Evolutionary conservation across 2,329 filamentous ascomycete genomes (phyloP).

Genomic region (Lachnellula subtilissima): DNA sequence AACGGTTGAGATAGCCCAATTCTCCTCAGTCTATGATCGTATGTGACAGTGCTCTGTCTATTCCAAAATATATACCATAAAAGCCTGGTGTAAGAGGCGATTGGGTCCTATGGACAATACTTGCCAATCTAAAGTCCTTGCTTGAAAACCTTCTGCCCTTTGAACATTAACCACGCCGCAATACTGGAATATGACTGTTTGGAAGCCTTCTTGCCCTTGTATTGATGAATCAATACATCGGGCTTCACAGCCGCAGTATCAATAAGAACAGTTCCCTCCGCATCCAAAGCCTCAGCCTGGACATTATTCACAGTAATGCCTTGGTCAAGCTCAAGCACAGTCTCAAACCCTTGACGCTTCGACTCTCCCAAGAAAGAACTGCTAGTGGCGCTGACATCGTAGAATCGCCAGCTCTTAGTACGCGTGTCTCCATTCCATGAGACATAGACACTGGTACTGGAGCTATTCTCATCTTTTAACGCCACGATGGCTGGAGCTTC

Average conservation of each 20-base stretch:
- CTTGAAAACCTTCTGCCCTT: background rate
- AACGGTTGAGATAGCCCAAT: no score
- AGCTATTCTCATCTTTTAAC: constrained; percentile 27
- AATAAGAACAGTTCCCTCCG: constrained; percentile 5
- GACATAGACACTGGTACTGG: constrained; percentile 40
- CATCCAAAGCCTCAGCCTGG: constrained; percentile 13
- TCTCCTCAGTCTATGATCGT: no score
- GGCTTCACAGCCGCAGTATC: constrained; percentile 5
- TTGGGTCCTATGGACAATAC: no score
- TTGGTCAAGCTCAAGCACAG: constrained; percentile 8
- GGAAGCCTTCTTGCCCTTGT: background rate
- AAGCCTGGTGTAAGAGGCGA: no score
- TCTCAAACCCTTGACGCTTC: constrained; percentile 41
- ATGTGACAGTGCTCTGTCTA: no score
- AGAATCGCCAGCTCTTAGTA: constrained; percentile 45
- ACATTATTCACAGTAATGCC: constrained; percentile 1
- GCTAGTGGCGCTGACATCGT: constrained; percentile 31
- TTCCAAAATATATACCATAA: no score
- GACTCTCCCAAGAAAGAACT: constrained; percentile 36
- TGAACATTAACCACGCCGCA: background rate
- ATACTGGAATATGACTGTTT: background rate
- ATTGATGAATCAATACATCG: constrained; percentile 10
- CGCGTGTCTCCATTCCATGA: constrained; percentile 51
- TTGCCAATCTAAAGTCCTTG: no score
- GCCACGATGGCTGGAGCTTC: constrained; percentile 36